These are phyloP conservation scores for Fomitiporia mediterranea DNA, from an alignment of 1,284 basidiomycete species.

Conservation along the genomic window DNA sequence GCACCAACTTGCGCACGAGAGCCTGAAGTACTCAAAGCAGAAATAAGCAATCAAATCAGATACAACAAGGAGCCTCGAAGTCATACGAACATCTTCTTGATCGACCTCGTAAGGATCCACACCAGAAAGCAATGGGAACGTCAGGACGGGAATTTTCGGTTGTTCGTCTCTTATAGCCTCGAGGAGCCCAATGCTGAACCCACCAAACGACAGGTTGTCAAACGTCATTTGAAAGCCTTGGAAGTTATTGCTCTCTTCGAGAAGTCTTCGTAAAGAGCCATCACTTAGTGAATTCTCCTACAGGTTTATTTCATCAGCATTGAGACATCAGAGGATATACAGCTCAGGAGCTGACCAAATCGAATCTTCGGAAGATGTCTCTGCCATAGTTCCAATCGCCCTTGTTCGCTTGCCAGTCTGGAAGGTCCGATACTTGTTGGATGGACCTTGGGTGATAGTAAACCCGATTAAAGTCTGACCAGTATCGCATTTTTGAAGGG, in stretches of 20 bases:
- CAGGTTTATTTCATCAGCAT: background rate
- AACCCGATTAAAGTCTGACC: conserved; percentile 75
- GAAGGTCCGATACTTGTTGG: conserved; percentile 54
- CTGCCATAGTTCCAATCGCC: conserved; percentile 54
- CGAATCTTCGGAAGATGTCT: conserved; percentile 47
- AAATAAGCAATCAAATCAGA: conserved; percentile 5
- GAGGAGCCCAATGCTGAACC: conserved; percentile 55
- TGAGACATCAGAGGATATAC: background rate
- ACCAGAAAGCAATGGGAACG: conserved; percentile 53
- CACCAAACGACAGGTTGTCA: conserved; percentile 59
- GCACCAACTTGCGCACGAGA: conserved; percentile 32
- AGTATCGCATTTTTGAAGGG: conserved; percentile 51
- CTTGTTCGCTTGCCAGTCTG: conserved; percentile 47
- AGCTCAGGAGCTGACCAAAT: conserved; percentile 41
- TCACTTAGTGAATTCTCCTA: conserved; percentile 62
- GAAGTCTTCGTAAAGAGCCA: conserved; percentile 53
- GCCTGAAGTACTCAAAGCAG: conserved; percentile 24
- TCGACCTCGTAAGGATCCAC: conserved; percentile 32
- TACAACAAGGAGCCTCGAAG: conserved; percentile 23
- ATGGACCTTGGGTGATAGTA: conserved; percentile 61
- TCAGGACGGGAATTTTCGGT: conserved; percentile 49
- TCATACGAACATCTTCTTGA: conserved; percentile 36
- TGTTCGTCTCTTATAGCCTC: conserved; percentile 60
- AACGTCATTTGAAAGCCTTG: conserved; percentile 71
- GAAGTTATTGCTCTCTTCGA: conserved; percentile 69